phyloP scores from a whole-genome alignment of 1,284 basidiomycete species.

The Xerocomus nothofagi region DNA sequence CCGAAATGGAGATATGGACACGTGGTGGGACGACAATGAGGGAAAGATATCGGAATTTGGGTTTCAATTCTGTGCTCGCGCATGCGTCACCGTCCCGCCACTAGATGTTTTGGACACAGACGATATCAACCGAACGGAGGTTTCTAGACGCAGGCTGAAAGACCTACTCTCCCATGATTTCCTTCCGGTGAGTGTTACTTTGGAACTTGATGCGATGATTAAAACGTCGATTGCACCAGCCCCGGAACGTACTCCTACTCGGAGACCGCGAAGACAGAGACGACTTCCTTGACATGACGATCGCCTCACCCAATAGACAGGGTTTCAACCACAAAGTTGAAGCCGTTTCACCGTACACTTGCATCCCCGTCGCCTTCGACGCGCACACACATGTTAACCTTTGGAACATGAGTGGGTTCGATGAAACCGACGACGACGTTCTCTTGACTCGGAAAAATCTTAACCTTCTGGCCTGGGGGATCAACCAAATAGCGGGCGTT shows the following conservation, averaged over 20 bases:
- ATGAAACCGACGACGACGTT: constrained; percentile 14
- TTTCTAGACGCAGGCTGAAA: constrained; percentile 15
- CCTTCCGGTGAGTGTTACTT: constrained; percentile 14
- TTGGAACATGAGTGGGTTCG: constrained; percentile 17
- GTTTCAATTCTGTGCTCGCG: constrained; percentile 24
- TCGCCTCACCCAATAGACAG: background rate
- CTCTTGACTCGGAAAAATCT: constrained; percentile 19
- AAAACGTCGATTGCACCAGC: constrained; percentile 9
- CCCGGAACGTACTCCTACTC: constrained; percentile 23
- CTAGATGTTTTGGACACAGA: background rate
- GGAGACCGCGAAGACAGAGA: constrained; percentile 21
- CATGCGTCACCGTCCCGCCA: constrained; percentile 22
- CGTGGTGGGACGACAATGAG: constrained; percentile 21
- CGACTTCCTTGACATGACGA: constrained; percentile 17
- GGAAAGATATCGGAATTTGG: constrained; percentile 8
- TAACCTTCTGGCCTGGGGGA: constrained; percentile 20
- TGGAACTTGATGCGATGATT: background rate
- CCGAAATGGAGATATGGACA: constrained; percentile 21
- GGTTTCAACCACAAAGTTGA: background rate
- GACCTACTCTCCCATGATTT: constrained; percentile 14
- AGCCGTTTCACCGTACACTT: background rate
- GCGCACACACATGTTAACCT: constrained; percentile 21
- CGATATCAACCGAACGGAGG: constrained; percentile 4
- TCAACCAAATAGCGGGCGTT: constrained; percentile 25
- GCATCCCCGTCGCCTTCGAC: constrained; percentile 7